These are phyloP conservation scores for Phytophthora constricta DNA, from an alignment of 352 stramenopile species.

Conservation along the genomic window DNA sequence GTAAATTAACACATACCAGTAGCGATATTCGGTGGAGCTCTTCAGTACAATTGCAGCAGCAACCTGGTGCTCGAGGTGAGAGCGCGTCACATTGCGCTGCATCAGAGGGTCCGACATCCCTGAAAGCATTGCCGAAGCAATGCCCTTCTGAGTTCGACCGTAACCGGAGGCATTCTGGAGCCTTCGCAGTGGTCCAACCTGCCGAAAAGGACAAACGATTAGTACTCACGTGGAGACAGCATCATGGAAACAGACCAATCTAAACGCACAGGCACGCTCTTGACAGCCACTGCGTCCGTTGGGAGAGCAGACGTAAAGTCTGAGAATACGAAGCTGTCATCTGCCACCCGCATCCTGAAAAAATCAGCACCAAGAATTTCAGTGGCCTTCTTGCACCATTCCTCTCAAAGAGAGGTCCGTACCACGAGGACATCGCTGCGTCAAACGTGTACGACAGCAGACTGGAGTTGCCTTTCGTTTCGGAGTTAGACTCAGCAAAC, in stretches of 20 bases:
- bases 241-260: not conserved
- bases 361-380: slow-evolving; percentile 9
- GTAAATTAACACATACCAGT: slow-evolving; percentile 57
- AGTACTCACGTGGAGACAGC: slow-evolving; percentile 2
- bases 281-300: slow-evolving; percentile 70
- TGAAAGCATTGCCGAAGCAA: slow-evolving; percentile 73
- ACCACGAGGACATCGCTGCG: slow-evolving; percentile 74
- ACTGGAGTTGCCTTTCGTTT: slow-evolving; percentile 56
- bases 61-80: slow-evolving; percentile 86
- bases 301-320: slow-evolving; percentile 79
- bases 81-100: slow-evolving; percentile 83
- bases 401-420: slow-evolving; percentile 16
- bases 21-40: slow-evolving; percentile 80
- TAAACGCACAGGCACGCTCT: slow-evolving; percentile 70
- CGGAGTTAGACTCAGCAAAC: slow-evolving; percentile 70
- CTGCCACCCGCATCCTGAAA: slow-evolving; percentile 82
- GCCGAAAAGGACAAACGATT: slow-evolving; percentile 9
- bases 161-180: slow-evolving; percentile 87
- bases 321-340: slow-evolving; percentile 87
- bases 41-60: slow-evolving; percentile 66
- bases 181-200: slow-evolving; percentile 78
- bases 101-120: slow-evolving; percentile 74
- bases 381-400: slow-evolving; percentile 1
- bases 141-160: slow-evolving; percentile 66
- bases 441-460: slow-evolving; percentile 87